Evolutionary conservation across 495 filamentous ascomycete species (phyloP).

Genomic region (Glarea lozoyensis): DNA sequence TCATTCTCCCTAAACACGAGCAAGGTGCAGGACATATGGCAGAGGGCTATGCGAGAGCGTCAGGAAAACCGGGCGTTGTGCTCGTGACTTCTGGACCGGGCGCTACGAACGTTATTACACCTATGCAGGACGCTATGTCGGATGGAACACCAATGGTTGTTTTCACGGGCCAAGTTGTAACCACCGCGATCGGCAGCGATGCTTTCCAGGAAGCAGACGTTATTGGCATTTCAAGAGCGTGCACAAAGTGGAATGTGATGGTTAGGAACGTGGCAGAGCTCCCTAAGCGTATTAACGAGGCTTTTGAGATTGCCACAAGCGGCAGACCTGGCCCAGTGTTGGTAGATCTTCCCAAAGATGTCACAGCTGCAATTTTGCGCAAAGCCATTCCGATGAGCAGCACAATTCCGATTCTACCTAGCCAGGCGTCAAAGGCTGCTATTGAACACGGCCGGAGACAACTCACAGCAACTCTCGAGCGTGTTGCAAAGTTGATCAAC

Average conservation of each 20-base stretch:
- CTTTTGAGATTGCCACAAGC: slow-evolving; percentile 75
- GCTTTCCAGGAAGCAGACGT: slow-evolving; percentile 77
- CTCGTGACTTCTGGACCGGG: slow-evolving; percentile 73
- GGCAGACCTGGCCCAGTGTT: slow-evolving; percentile 71
- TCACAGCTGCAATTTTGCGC: slow-evolving; percentile 56
- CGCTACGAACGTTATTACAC: slow-evolving; percentile 71
- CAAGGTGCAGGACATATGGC: slow-evolving; percentile 80
- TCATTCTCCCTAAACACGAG: slow-evolving; percentile 70
- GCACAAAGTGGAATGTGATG: slow-evolving; percentile 85
- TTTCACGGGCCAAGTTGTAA: slow-evolving; percentile 69
- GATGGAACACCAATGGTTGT: slow-evolving; percentile 75
- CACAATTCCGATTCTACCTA: slow-evolving; percentile 55
- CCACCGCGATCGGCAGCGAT: slow-evolving; percentile 65
- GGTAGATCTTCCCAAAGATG: slow-evolving; percentile 72
- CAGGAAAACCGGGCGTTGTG: slow-evolving; percentile 68
- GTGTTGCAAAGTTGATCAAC: slow-evolving; percentile 61
- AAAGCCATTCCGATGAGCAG: slow-evolving; percentile 61
- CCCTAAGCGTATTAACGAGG: slow-evolving; percentile 71
- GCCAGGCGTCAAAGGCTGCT: slow-evolving; percentile 60
- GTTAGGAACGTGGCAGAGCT: slow-evolving; percentile 70
- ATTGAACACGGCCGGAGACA: slow-evolving; percentile 45
- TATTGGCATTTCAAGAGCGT: slow-evolving; percentile 65
- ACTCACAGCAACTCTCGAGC: slow-evolving; percentile 49
- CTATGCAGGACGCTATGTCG: slow-evolving; percentile 70
- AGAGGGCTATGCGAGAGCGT: slow-evolving; percentile 67